These are phyloP conservation scores for Syncephalastrum contaminatum DNA, from an alignment of 371 early-diverging fungal species.

Conservation along the genomic window DNA sequence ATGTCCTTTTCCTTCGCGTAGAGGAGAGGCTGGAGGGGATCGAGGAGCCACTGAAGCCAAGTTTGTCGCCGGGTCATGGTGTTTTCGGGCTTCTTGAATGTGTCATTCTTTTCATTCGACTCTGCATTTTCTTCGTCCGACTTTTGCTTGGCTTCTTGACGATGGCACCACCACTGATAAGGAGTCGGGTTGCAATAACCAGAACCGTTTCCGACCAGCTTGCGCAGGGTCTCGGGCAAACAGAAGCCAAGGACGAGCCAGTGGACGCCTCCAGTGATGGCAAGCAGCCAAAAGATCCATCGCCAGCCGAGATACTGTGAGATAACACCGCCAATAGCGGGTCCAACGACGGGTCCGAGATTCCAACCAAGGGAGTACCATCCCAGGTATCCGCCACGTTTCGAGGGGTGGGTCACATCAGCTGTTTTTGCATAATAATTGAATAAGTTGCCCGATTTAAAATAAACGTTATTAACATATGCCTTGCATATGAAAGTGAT, in stretches of 20 bases:
- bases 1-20: conserved; percentile 40
- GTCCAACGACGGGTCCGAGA: conserved; percentile 19
- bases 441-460: no score
- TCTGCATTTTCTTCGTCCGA: conserved; percentile 3
- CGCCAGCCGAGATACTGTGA: conserved; percentile 24
- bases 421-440: conserved; percentile 5
- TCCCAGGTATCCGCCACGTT: conserved; percentile 21
- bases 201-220: conserved; percentile 47
- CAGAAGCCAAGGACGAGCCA: conserved; percentile 18
- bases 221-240: conserved; percentile 44
- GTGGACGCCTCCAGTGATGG: conserved; percentile 19
- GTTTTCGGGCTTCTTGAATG: background rate
- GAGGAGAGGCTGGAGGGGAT: conserved; percentile 22
- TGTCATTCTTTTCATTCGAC: background rate
- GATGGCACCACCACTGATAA: conserved; percentile 23
- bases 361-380: conserved; percentile 18
- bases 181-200: conserved; percentile 45
- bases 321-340: conserved; percentile 21
- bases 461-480: conserved; percentile 1
- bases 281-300: conserved; percentile 39
- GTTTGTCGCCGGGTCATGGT: background rate
- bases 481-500: conserved; percentile 2
- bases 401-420: conserved; percentile 15
- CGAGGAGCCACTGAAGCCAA: background rate
- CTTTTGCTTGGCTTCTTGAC: background rate